A percentile compares a stretch with the other conserved stretches of the same genome.
phyloP scores from a whole-genome alignment of 768 basidiomycete genomes.

The Lyophyllum atratum region DNA sequence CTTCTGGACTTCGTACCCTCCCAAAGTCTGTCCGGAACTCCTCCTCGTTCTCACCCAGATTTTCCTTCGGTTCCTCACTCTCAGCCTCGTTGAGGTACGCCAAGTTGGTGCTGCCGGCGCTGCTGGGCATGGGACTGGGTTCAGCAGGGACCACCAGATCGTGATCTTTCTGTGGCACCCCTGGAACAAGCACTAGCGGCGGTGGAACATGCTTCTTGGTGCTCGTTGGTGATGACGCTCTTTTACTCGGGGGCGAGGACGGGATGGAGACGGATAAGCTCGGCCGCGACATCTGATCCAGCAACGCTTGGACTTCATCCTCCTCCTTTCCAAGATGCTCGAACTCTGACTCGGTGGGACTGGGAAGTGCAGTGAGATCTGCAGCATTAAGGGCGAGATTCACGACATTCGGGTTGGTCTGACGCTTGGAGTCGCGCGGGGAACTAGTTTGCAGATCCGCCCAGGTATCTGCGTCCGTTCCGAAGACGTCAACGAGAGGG shows the following conservation, averaged over 20 bases:
- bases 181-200: slow-evolving; percentile 53
- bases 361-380: slow-evolving; percentile 31
- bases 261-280: slow-evolving; percentile 38
- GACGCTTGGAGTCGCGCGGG: slow-evolving; percentile 23
- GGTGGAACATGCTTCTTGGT: slow-evolving; percentile 53
- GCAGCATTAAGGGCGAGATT: slow-evolving; percentile 53
- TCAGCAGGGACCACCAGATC: slow-evolving; percentile 34
- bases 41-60: slow-evolving; percentile 38
- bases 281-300: slow-evolving; percentile 41
- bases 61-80: slow-evolving; percentile 15
- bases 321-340: slow-evolving; percentile 35
- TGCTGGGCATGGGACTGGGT: slow-evolving; percentile 36
- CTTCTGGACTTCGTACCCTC: slow-evolving; percentile 34
- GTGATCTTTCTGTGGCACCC: slow-evolving; percentile 27
- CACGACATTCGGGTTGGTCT: slow-evolving; percentile 48
- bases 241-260: slow-evolving; percentile 33
- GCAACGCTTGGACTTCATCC: slow-evolving; percentile 43
- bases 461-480: slow-evolving; percentile 68
- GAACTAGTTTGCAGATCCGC: slow-evolving; percentile 47
- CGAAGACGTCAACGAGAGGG: slow-evolving; percentile 63
- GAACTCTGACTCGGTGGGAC: slow-evolving; percentile 23
- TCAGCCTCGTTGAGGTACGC: slow-evolving; percentile 46
- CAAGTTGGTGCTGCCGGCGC: slow-evolving; percentile 38
- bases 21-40: slow-evolving; percentile 39
- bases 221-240: slow-evolving; percentile 33